These are phyloP conservation scores for Moniliella sp. DNA, from an alignment of 1,284 basidiomycete species.

Conservation along the genomic window DNA sequence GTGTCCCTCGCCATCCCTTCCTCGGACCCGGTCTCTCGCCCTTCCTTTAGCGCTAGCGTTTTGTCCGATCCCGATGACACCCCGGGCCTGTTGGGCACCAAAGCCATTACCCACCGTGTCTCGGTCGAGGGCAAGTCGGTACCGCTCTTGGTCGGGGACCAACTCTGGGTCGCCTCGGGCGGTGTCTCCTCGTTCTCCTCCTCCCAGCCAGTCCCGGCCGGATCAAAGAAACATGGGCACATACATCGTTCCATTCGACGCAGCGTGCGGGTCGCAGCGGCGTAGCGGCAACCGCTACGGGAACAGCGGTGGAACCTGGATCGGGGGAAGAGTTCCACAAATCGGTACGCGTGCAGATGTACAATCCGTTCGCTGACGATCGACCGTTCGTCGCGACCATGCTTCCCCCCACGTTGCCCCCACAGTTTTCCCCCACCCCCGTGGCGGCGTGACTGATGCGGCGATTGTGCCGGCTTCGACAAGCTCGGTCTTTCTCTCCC, in stretches of 20 bases:
- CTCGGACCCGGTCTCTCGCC: too few relatives aligned
- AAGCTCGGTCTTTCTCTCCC: slow-evolving; percentile 60
- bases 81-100: slow-evolving; percentile 5
- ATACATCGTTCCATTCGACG: neutral
- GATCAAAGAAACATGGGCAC: neutral
- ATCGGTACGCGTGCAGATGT: slow-evolving; percentile 6
- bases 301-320: too few relatives aligned
- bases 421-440: slow-evolving; percentile 40
- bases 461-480: slow-evolving; percentile 52
- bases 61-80: too few relatives aligned
- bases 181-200: too few relatives aligned
- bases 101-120: slow-evolving; percentile 24
- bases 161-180: slow-evolving; percentile 20
- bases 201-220: too few relatives aligned
- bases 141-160: slow-evolving; percentile 13
- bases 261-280: neutral
- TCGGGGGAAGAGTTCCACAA: neutral
- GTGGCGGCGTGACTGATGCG: slow-evolving; percentile 62
- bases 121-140: slow-evolving; percentile 16
- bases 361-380: slow-evolving; percentile 24
- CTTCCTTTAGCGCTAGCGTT: too few relatives aligned
- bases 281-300: too few relatives aligned
- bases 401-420: slow-evolving; percentile 10
- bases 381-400: slow-evolving; percentile 26
- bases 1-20: too few relatives aligned